Evolutionary conservation across 208 protist genomes (phyloP).

Genomic region (Leishmania aethiopica): DNA sequence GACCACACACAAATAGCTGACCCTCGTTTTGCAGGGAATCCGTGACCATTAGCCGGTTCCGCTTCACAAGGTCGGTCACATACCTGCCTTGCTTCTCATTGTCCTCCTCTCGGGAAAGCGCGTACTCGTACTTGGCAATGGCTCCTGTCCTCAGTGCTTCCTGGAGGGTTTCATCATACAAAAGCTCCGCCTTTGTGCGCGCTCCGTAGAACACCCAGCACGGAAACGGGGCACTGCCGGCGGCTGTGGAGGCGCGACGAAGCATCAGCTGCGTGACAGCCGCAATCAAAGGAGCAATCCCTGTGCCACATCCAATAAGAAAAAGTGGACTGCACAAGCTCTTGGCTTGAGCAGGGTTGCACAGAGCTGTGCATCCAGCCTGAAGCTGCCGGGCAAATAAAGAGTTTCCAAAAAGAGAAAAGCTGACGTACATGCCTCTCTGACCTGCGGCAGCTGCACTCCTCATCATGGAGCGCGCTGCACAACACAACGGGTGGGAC

Average conservation of each 20-base stretch:
- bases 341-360: neutral
- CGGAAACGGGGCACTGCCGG: slow-evolving; percentile 23
- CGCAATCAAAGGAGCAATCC: slow-evolving; percentile 78
- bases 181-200: slow-evolving; percentile 51
- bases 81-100: slow-evolving; percentile 24
- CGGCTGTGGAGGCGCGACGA: slow-evolving; percentile 11
- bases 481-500: slow-evolving; percentile 34
- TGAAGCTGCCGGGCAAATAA: slow-evolving; percentile 55
- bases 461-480: slow-evolving; percentile 5
- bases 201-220: slow-evolving; percentile 81
- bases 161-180: slow-evolving; percentile 68
- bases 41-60: slow-evolving; percentile 29
- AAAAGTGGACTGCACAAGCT: slow-evolving; percentile 37
- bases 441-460: slow-evolving; percentile 1
- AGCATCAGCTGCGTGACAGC: slow-evolving; percentile 59
- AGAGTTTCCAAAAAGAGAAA: slow-evolving; percentile 60
- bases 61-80: slow-evolving; percentile 68
- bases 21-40: slow-evolving; percentile 35
- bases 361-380: slow-evolving; percentile 16
- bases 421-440: slow-evolving; percentile 50
- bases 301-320: slow-evolving; percentile 77
- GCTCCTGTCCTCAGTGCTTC: slow-evolving; percentile 45
- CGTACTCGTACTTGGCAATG: slow-evolving; percentile 61
- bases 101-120: slow-evolving; percentile 52
- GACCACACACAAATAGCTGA: slow-evolving; percentile 77